Conservation (phyloP, 805 yeast genomes). For the Brettanomyces bruxellensis region DNA sequence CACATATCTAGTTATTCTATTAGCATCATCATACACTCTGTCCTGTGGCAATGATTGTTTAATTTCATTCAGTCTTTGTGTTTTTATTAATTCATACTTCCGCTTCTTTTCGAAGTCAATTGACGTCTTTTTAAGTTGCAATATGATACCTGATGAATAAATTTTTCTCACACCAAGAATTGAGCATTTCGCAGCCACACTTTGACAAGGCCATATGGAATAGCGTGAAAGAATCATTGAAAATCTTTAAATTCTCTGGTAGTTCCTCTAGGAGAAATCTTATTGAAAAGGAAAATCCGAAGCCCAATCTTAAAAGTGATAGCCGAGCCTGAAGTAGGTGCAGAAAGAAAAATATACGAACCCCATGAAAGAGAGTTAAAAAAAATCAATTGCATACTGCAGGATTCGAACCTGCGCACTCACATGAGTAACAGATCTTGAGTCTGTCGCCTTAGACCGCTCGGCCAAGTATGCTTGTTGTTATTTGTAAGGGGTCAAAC, state of each 20-base stretch:
- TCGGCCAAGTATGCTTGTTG: neutral
- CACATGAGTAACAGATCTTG: slow-evolving; percentile 13
- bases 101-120: neutral
- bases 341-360: neutral
- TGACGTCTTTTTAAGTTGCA: too few relatives aligned
- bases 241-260: too few relatives aligned
- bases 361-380: neutral
- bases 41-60: neutral
- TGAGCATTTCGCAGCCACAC: too few relatives aligned
- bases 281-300: too few relatives aligned
- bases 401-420: slow-evolving; percentile 14
- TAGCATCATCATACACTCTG: neutral
- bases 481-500: too few relatives aligned
- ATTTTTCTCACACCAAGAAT: too few relatives aligned
- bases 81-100: slow-evolving; percentile 1
- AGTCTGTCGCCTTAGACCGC: slow-evolving; percentile 15
- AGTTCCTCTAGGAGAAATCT: too few relatives aligned
- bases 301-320: too few relatives aligned
- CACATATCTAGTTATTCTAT: neutral
- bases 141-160: too few relatives aligned
- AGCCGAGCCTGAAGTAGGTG: too few relatives aligned
- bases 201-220: too few relatives aligned
- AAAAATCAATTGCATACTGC: slow-evolving; percentile 6
- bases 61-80: neutral
- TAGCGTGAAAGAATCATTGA: too few relatives aligned